phyloP scores from a whole-genome alignment of 805 yeast genomes.

The Spathaspora sp. region DNA sequence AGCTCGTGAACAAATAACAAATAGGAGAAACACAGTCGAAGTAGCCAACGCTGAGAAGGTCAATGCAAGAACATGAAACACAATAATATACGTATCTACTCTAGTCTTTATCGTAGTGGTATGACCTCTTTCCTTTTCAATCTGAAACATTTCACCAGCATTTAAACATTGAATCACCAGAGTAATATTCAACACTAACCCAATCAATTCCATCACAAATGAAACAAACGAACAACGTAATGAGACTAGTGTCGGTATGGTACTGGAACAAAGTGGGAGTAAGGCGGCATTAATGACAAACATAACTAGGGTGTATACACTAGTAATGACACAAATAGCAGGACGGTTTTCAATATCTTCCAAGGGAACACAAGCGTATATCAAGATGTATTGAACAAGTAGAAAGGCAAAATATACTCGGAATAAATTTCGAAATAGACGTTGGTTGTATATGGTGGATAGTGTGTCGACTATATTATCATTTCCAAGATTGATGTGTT shows the following conservation, averaged over 20 bases:
- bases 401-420: conserved; percentile 19
- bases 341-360: conserved; percentile 33
- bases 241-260: conserved; percentile 15
- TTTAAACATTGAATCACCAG: conserved; percentile 18
- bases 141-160: conserved; percentile 21
- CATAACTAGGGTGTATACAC: conserved; percentile 17
- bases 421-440: conserved; percentile 8
- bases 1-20: conserved; percentile 10
- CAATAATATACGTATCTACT: conserved; percentile 26
- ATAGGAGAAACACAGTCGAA: conserved; percentile 8
- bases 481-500: conserved; percentile 10
- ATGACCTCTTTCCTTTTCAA: conserved; percentile 11
- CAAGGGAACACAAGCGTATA: conserved; percentile 30
- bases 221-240: conserved; percentile 15
- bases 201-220: conserved; percentile 16
- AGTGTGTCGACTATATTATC: conserved; percentile 9
- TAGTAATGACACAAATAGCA: conserved; percentile 16
- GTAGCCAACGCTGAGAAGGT: conserved; percentile 13
- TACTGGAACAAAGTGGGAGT: conserved; percentile 19
- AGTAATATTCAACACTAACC: conserved; percentile 14
- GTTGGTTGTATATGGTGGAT: conserved; percentile 14
- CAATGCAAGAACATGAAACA: conserved; percentile 15
- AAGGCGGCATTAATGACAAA: conserved; percentile 16
- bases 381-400: conserved; percentile 24
- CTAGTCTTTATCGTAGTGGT: conserved; percentile 15